A percentile compares a stretch with the other conserved stretches of the same genome.
Evolutionary conservation across 345 rosid genomes (phyloP).

Genomic region (Acer negundo): DNA sequence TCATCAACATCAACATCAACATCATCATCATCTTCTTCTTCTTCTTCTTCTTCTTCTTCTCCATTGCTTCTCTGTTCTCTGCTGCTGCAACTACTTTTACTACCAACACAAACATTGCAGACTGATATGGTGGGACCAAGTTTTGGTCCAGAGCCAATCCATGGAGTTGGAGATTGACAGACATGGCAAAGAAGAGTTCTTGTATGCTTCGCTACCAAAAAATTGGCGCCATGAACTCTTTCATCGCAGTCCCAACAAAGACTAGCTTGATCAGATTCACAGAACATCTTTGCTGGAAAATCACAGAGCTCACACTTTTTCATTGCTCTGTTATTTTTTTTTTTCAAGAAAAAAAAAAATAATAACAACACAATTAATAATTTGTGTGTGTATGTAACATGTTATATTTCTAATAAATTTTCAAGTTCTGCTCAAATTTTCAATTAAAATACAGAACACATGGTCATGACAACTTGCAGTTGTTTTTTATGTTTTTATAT

Average conservation of each 20-base stretch:
- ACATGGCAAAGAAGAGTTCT: constrained; percentile 53
- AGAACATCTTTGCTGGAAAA: constrained; percentile 41
- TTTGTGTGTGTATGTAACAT: constrained; percentile 4
- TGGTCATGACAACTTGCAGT: constrained; percentile 34
- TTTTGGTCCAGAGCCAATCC: constrained; percentile 50
- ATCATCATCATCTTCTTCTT: background rate
- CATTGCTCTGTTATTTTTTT: constrained; percentile 17
- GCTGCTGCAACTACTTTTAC: background rate
- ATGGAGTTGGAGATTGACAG: constrained; percentile 51
- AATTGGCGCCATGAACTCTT: constrained; percentile 59
- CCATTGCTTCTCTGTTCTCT: constrained; percentile 1
- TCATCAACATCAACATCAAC: background rate
- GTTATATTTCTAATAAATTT: constrained; percentile 1
- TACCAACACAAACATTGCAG: constrained; percentile 35
- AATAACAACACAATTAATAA: background rate
- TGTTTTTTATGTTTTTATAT: constrained; percentile 8
- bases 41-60: background rate
- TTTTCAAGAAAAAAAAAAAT: background rate
- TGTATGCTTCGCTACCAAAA: constrained; percentile 54
- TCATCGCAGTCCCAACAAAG: constrained; percentile 66
- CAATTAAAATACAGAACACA: constrained; percentile 21
- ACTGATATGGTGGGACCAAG: constrained; percentile 44
- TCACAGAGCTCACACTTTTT: constrained; percentile 62
- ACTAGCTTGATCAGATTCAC: constrained; percentile 57
- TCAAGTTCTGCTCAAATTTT: constrained; percentile 3